phyloP scores from a whole-genome alignment of 2,329 filamentous ascomycete species.

The Aspergillus neoniger region DNA sequence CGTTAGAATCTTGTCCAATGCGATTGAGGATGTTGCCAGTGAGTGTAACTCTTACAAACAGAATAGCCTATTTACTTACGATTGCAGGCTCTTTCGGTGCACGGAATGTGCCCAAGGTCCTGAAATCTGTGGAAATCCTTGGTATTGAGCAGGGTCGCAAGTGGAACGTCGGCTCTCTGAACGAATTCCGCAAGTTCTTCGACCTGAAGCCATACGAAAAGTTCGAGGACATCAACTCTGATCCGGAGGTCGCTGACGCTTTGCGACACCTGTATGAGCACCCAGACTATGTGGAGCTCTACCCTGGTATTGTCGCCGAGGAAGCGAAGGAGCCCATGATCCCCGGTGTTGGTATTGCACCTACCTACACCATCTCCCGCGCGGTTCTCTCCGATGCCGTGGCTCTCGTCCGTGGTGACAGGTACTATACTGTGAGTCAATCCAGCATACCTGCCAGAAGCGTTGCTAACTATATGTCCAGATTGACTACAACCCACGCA shows the following conservation, averaged over 20 bases:
- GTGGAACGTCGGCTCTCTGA: slow-evolving; percentile 77
- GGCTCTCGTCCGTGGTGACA: slow-evolving; percentile 73
- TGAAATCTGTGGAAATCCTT: slow-evolving; percentile 76
- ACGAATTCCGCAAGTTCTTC: slow-evolving; percentile 84
- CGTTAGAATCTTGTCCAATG: slow-evolving; percentile 65
- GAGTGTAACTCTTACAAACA: not conserved
- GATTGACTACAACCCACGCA: slow-evolving; percentile 70
- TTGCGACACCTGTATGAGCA: slow-evolving; percentile 67
- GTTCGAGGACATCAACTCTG: slow-evolving; percentile 82
- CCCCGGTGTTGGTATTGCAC: slow-evolving; percentile 72
- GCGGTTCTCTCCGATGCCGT: slow-evolving; percentile 78
- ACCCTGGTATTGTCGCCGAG: slow-evolving; percentile 75
- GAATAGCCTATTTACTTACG: slow-evolving; percentile 5
- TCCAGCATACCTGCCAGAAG: slow-evolving; percentile 7
- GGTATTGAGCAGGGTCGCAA: slow-evolving; percentile 75
- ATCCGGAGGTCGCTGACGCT: slow-evolving; percentile 67
- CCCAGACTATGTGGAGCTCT: slow-evolving; percentile 77
- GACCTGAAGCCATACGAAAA: slow-evolving; percentile 72
- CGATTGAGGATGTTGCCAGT: slow-evolving; percentile 67
- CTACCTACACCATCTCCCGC: slow-evolving; percentile 74
- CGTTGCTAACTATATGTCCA: slow-evolving; percentile 27
- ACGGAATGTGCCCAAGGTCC: slow-evolving; percentile 70
- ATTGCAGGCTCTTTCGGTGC: slow-evolving; percentile 65
- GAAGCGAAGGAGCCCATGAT: slow-evolving; percentile 73
- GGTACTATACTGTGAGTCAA: slow-evolving; percentile 65